Conservation (phyloP, 1,284 basidiomycete species). For the Sporisorium exsertum region DNA sequence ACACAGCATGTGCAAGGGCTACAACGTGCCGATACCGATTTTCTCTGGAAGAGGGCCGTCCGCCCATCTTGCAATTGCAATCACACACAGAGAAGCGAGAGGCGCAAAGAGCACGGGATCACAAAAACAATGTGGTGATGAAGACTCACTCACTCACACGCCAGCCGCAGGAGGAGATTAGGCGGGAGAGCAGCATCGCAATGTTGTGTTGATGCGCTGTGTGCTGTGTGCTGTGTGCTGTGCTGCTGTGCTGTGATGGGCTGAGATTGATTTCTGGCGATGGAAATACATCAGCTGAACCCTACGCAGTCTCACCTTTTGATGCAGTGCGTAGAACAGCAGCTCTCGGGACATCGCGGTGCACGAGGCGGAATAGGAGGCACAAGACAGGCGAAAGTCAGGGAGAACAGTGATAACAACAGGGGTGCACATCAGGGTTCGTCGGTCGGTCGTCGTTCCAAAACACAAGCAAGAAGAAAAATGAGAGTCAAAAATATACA, state of each 20-base stretch:
- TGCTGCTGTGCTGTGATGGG: not conserved
- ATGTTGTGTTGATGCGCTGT: not conserved
- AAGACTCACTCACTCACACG: too few species aligned
- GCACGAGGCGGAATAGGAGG: not conserved
- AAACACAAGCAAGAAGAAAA: not conserved
- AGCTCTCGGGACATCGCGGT: not conserved
- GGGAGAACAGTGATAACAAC: not conserved
- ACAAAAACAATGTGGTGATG: too few species aligned
- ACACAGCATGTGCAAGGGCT: not conserved
- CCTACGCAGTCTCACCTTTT: not conserved
- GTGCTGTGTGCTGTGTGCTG: too few species aligned
- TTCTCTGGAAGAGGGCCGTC: not conserved
- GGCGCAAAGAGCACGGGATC: not conserved
- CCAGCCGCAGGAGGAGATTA: not conserved
- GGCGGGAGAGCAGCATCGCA: not conserved
- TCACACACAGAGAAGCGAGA: too few species aligned
- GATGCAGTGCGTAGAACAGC: not conserved
- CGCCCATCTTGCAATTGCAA: not conserved
- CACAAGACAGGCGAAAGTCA: not conserved
- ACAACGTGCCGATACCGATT: not conserved
- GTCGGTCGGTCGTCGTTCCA: not conserved
- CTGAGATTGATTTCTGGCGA: not conserved
- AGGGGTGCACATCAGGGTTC: not conserved
- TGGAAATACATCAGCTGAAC: not conserved
- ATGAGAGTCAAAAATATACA: not conserved